phyloP scores from a whole-genome alignment of 441 rosid genomes.

The Populus hybrid region DNA sequence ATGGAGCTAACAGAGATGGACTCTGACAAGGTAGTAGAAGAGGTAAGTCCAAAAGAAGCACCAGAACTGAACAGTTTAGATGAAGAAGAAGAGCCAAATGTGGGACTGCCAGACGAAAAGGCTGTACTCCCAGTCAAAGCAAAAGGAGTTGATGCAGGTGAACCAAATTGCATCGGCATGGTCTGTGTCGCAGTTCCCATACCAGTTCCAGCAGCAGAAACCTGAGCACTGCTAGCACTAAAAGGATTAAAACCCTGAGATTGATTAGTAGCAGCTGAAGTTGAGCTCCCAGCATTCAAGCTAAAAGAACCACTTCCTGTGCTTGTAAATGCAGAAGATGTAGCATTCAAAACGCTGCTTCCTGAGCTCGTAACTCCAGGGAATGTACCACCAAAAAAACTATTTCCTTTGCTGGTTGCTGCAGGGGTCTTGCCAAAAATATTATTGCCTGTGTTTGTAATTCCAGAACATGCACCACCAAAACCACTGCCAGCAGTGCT shows the following conservation, averaged over 20 bases:
- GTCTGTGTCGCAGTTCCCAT: conserved; percentile 49
- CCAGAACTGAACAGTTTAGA: conserved; percentile 41
- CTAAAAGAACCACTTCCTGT: conserved; percentile 34
- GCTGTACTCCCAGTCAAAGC: conserved; percentile 38
- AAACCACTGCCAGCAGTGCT: conserved; percentile 20
- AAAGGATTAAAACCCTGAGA: conserved; percentile 44
- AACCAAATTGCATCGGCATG: conserved; percentile 43
- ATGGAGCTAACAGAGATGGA: conserved; percentile 39
- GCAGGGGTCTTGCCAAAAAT: conserved; percentile 33
- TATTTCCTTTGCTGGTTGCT: conserved; percentile 25
- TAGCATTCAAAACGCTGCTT: conserved; percentile 26
- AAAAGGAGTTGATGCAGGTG: conserved; percentile 44
- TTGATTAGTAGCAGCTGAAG: conserved; percentile 36
- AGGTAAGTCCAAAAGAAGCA: conserved; percentile 42
- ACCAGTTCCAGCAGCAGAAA: conserved; percentile 39
- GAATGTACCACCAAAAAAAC: conserved; percentile 31
- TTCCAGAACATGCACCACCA: conserved; percentile 32
- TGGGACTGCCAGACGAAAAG: conserved; percentile 42
- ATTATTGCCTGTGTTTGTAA: conserved; percentile 28
- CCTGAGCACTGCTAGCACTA: conserved; percentile 34
- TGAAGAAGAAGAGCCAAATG: conserved; percentile 41
- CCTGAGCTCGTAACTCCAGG: conserved; percentile 20
- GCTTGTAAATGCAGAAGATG: conserved; percentile 31
- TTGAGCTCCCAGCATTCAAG: conserved; percentile 39
- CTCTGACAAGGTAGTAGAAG: conserved; percentile 33